These are phyloP conservation scores for Desmodesmus armatus DNA, from an alignment of 139 green algal species.

Conservation along the genomic window DNA sequence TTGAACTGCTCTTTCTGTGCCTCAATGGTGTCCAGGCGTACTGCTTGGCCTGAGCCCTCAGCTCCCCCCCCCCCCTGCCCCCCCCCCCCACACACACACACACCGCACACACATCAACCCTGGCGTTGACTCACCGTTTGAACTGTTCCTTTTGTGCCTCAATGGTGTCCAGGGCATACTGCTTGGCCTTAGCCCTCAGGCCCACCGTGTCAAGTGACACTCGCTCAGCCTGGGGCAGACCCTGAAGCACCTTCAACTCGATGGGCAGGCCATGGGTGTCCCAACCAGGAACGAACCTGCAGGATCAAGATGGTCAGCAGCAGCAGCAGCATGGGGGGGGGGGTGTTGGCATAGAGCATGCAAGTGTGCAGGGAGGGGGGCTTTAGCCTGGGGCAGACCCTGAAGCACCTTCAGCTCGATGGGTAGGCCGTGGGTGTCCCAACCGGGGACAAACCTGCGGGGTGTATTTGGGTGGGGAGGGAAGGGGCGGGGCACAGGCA, in stretches of 20 bases:
- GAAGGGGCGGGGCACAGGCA: too few relatives aligned
- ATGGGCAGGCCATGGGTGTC: constrained; percentile 99
- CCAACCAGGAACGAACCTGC: constrained; percentile 95
- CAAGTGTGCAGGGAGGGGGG: constrained; percentile 73
- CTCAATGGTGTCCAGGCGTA: constrained; percentile 95
- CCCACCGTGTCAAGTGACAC: constrained; percentile 81
- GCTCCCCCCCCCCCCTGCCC: too few relatives aligned
- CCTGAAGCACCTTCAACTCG: constrained; percentile 97
- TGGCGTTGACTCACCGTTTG: constrained; percentile 71
- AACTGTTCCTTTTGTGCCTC: constrained; percentile 92
- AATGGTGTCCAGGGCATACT: constrained; percentile 93
- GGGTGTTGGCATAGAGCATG: too few relatives aligned
- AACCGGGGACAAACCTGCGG: constrained; percentile 92
- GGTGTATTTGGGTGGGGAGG: neutral
- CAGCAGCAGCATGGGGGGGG: neutral
- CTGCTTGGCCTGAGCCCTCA: constrained; percentile 86
- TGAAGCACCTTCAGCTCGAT: constrained; percentile 99
- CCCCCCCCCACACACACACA: too few relatives aligned
- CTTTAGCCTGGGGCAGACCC: constrained; percentile 72
- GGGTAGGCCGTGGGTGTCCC: constrained; percentile 98
- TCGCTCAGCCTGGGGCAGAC: constrained; percentile 74
- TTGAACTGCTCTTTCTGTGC: constrained; percentile 93
- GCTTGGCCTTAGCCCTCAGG: constrained; percentile 85
- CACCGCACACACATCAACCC: too few relatives aligned
- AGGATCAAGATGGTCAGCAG: neutral